Evolutionary conservation across 257 asterid genomes (phyloP).

Genomic region (Solanum acaule): DNA sequence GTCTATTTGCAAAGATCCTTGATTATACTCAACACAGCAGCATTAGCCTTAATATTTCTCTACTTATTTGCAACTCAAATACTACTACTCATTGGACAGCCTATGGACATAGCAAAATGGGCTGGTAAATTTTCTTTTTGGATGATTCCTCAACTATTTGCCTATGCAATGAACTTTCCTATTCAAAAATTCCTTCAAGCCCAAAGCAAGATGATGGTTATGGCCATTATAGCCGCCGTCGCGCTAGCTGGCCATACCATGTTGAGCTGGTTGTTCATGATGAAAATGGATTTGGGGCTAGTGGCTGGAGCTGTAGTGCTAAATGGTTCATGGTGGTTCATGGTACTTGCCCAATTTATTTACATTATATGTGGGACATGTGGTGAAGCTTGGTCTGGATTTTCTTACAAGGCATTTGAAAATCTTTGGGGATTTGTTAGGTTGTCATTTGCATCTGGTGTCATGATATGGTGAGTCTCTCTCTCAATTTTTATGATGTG

Average conservation of each 20-base stretch:
- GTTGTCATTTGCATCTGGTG: slow-evolving; percentile 39
- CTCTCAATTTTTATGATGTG: not conserved
- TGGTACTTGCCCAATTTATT: slow-evolving; percentile 29
- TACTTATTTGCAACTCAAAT: slow-evolving; percentile 36
- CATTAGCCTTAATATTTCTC: slow-evolving; percentile 6
- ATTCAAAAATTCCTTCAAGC: not conserved
- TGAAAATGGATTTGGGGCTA: slow-evolving; percentile 33
- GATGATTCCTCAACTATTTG: slow-evolving; percentile 61
- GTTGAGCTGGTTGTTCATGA: slow-evolving; percentile 37
- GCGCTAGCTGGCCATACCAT: slow-evolving; percentile 22
- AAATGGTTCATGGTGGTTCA: slow-evolving; percentile 53
- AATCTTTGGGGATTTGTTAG: slow-evolving; percentile 27
- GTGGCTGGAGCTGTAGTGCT: slow-evolving; percentile 32
- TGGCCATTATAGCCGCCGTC: slow-evolving; percentile 29
- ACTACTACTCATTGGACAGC: slow-evolving; percentile 19
- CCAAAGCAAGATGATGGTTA: slow-evolving; percentile 36
- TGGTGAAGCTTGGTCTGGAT: slow-evolving; percentile 45
- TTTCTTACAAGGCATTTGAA: slow-evolving; percentile 24
- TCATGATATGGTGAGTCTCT: slow-evolving; percentile 29
- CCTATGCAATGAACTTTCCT: slow-evolving; percentile 26
- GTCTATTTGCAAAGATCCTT: slow-evolving; percentile 45
- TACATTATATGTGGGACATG: slow-evolving; percentile 24
- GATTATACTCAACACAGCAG: slow-evolving; percentile 28
- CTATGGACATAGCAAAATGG: not conserved
- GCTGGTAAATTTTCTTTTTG: slow-evolving; percentile 26